Base-by-base conservation (phyloP, 805 yeast genomes). In the Nakazawaea holstii region DNA sequence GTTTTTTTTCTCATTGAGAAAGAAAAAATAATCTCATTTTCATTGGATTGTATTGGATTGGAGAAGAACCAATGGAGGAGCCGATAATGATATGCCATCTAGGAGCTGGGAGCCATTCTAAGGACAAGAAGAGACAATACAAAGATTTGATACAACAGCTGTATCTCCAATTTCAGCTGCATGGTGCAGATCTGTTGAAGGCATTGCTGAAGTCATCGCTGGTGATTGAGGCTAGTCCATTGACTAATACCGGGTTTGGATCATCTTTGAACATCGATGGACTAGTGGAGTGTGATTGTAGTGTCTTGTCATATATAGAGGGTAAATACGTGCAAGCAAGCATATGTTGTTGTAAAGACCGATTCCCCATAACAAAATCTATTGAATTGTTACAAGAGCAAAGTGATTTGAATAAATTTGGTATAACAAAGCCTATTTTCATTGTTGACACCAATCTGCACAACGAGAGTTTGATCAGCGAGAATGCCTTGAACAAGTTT, bases 211-310 rank as follows among this genome's bases (percentile, higher is more conserved):
- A 31, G 20, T 39, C 51, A 5, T 43, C 51, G 15, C 15, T 33
- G 8, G 30, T 45, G 0, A 37, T 66, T 1, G 81, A 77, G 55
- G 47, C 43, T 11, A 63, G 70, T 3, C 51, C 58, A 2, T 58
- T 70, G 39, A 76, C 81, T 6, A 77, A 77, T 52, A 74, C 80
- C 3, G 82, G 80, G 2, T 61, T 53, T 50, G 80, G 81, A 0
- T 68, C 79, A 1, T 67, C 74, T 0, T 53, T 76, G 33, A 69
- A 72, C 37, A 49, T 61, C 7, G 45, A 56, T 6, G 77, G 79
- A 1, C 42, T 60, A 4, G 76, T 75, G 1, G 67, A 66, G 45
- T 70, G 78, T 45, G 82, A 77, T 58, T 63, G 73, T 11, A 66
- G 73, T 46, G 57, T 66, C 15, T 48, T 74, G 2, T 49, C 57